A percentile compares a stretch with the other conserved stretches of the same genome.
These are phyloP conservation scores for Pythium insidiosum DNA, from an alignment of 352 stramenopile species.

Conservation along the genomic window DNA sequence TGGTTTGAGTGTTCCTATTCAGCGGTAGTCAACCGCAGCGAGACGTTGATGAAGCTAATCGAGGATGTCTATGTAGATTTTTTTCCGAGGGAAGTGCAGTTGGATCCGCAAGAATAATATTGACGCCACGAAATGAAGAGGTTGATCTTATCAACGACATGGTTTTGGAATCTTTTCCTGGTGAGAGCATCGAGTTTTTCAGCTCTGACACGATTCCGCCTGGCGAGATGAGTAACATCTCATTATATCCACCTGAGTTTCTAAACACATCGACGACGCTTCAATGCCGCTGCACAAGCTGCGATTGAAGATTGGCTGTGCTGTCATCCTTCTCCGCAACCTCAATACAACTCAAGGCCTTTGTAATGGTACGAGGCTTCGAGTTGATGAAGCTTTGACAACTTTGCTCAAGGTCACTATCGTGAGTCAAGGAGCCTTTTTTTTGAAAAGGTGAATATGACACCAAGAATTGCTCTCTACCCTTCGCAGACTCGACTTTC, in stretches of 20 bases:
- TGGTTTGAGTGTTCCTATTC: not conserved
- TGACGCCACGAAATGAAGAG: slow-evolving; percentile 5
- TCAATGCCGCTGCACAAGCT: slow-evolving; percentile 13
- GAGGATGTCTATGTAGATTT: not conserved
- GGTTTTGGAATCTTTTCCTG: not conserved
- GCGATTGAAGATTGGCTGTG: slow-evolving; percentile 10
- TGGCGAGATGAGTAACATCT: slow-evolving; percentile 1
- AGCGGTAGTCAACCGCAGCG: not conserved
- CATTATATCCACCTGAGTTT: slow-evolving; percentile 7
- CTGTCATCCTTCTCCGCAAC: slow-evolving; percentile 12
- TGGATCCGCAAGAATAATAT: not conserved
- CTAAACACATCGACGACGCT: slow-evolving; percentile 9
- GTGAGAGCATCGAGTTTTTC: slow-evolving; percentile 3
- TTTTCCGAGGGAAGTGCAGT: not conserved
- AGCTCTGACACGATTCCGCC: slow-evolving; percentile 1
- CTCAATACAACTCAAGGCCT: slow-evolving; percentile 7
- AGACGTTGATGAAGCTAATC: not conserved
- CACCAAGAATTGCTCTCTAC: too few species aligned
- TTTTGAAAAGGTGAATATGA: too few species aligned
- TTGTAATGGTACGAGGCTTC: slow-evolving; percentile 13
- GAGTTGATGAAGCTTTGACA: slow-evolving; percentile 5
- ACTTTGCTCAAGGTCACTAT: too few species aligned
- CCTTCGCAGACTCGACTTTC: too few species aligned
- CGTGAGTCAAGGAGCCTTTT: too few species aligned
- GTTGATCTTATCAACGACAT: not conserved